A percentile compares a stretch with the other conserved stretches of the same genome.
Conservation (phyloP, 768 basidiomycete species). For the Suillus tomentosus region DNA sequence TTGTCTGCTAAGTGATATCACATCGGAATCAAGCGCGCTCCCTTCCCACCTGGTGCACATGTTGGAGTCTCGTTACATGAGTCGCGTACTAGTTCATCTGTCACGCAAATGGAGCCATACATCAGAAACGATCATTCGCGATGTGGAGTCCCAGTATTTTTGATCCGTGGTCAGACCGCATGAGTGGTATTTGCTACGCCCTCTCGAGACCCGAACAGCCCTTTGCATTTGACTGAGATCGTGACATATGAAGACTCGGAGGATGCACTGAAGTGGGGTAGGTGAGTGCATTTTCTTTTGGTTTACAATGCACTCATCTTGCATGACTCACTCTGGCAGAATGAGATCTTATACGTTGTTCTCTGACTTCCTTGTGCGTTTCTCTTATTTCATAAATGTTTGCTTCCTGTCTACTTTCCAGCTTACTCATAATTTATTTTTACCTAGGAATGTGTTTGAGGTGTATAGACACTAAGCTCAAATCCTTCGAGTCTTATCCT, state of each 20-base stretch:
- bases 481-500: background rate
- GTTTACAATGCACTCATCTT: background rate
- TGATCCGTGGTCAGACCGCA: background rate
- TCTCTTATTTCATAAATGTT: background rate
- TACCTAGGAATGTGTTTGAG: background rate
- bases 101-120: background rate
- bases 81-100: background rate
- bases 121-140: background rate
- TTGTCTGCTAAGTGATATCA: background rate
- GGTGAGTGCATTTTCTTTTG: background rate
- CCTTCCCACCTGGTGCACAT: background rate
- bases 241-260: background rate
- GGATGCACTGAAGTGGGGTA: background rate
- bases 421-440: background rate
- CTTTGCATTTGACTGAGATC: background rate
- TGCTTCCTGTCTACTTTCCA: background rate
- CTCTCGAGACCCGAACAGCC: background rate
- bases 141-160: background rate
- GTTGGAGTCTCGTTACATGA: background rate
- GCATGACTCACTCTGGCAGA: background rate
- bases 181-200: background rate
- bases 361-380: background rate
- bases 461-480: background rate
- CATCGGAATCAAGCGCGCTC: background rate
- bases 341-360: background rate